Percentiles rank a stretch among this genome's conserved stretches.
phyloP scores from a whole-genome alignment of 1,284 basidiomycete species.

The Trichosporon coremiiforme region DNA sequence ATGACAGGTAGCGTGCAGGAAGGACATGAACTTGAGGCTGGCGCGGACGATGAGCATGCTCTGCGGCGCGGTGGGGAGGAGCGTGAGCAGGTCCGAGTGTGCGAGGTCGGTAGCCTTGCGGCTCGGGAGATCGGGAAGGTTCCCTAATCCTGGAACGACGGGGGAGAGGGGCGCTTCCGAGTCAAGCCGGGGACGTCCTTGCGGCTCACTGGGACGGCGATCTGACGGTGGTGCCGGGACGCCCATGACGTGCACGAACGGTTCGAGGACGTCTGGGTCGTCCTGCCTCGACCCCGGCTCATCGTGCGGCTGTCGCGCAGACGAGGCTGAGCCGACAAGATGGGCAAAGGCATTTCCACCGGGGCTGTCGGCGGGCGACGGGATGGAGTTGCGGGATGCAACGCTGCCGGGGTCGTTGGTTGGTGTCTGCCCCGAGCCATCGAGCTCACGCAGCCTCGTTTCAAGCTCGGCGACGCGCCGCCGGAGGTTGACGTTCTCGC shows the following conservation, averaged over 20 bases:
- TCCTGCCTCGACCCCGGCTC: constrained; percentile 28
- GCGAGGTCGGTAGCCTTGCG: constrained; percentile 34
- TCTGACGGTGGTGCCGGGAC: constrained; percentile 25
- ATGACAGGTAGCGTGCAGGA: constrained; percentile 38
- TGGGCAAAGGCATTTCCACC: constrained; percentile 29
- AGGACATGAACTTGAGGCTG: constrained; percentile 33
- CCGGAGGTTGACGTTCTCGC: constrained; percentile 32
- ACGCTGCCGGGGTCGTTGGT: neutral
- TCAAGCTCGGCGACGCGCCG: constrained; percentile 31
- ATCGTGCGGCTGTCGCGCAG: neutral
- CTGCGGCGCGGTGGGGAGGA: constrained; percentile 30
- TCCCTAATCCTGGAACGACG: constrained; percentile 15
- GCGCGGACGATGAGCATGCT: constrained; percentile 34
- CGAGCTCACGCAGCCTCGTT: constrained; percentile 28
- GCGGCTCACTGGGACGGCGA: constrained; percentile 27
- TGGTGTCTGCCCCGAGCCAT: neutral
- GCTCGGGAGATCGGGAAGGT: constrained; percentile 29
- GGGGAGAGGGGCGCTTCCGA: constrained; percentile 26
- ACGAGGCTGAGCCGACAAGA: constrained; percentile 23
- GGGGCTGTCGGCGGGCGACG: constrained; percentile 25
- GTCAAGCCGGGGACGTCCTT: constrained; percentile 19
- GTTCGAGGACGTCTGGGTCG: constrained; percentile 34
- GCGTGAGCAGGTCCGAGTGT: constrained; percentile 34
- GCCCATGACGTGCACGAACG: constrained; percentile 35
- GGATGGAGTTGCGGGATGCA: constrained; percentile 5